Conservation (phyloP, 257 asterid species). For the Nicotiana sylvestris region DNA sequence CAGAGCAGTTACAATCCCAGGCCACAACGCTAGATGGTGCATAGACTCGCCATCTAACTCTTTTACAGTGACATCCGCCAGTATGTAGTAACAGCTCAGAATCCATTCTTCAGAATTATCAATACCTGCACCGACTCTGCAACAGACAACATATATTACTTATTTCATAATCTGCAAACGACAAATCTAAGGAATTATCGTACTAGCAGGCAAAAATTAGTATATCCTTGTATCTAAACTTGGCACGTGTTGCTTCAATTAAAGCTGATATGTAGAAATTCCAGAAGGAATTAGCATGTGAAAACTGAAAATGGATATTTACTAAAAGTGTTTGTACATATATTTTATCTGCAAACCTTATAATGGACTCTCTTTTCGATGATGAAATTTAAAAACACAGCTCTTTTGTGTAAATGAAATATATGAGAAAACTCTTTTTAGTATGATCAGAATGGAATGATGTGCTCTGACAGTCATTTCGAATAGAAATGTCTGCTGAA, state of each 20-base stretch:
- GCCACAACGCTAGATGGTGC: slow-evolving; percentile 56
- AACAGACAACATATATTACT: not conserved
- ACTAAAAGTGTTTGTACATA: not conserved
- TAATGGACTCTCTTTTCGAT: not conserved
- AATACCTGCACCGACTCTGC: not conserved
- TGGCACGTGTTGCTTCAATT: not conserved
- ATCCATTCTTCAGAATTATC: slow-evolving; percentile 12
- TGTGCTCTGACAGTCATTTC: not conserved
- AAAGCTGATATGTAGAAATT: not conserved
- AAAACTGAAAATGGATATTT: not conserved
- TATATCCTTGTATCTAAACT: not conserved
- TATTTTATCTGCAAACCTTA: not conserved
- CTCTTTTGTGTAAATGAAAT: not conserved
- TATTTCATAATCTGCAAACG: not conserved
- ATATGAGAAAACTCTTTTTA: not conserved
- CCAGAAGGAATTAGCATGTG: not conserved
- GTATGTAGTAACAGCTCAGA: slow-evolving; percentile 41
- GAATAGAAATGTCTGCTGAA: not conserved
- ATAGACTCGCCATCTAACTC: slow-evolving; percentile 59
- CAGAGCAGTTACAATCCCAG: slow-evolving; percentile 82
- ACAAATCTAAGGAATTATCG: not conserved
- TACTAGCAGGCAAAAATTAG: not conserved
- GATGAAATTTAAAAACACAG: not conserved
- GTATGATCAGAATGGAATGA: not conserved
- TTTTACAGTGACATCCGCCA: slow-evolving; percentile 90